Evolutionary conservation across 2,329 filamentous ascomycete genomes (phyloP).

Genomic region (Thelonectria discophora): DNA sequence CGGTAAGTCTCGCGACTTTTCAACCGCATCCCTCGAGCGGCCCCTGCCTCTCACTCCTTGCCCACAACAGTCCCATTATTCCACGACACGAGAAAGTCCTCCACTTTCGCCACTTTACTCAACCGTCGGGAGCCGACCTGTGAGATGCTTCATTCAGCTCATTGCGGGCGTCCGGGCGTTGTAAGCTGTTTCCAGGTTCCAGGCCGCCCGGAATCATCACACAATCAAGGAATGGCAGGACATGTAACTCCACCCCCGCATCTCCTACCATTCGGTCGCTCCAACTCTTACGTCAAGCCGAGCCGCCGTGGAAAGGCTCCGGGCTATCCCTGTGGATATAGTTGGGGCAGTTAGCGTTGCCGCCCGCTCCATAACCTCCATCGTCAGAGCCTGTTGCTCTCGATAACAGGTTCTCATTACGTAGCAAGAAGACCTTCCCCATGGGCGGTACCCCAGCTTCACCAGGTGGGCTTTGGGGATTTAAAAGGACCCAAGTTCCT

Average conservation of each 20-base stretch:
- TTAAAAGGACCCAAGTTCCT: background rate
- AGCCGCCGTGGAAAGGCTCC: background rate
- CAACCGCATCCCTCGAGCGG: background rate
- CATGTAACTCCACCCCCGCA: background rate
- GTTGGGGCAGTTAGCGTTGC: background rate
- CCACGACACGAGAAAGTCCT: background rate
- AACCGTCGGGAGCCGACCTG: background rate
- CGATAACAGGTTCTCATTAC: slow-evolving; percentile 2
- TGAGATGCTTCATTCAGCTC: background rate
- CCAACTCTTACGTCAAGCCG: background rate
- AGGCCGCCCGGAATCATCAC: background rate
- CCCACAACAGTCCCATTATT: background rate
- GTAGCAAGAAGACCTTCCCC: slow-evolving; percentile 1
- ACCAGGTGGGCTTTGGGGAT: background rate
- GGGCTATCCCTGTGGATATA: background rate
- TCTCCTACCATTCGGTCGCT: background rate
- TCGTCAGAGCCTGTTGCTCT: background rate
- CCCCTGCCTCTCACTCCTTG: background rate
- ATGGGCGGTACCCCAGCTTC: background rate
- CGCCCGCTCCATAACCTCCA: background rate
- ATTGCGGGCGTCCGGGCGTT: too few relatives aligned
- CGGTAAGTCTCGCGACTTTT: background rate
- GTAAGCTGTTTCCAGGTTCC: background rate
- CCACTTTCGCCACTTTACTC: background rate
- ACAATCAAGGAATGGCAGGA: background rate